Base-by-base conservation (phyloP, 192 early-diverging fungal species). In the Coemansia sp. region DNA sequence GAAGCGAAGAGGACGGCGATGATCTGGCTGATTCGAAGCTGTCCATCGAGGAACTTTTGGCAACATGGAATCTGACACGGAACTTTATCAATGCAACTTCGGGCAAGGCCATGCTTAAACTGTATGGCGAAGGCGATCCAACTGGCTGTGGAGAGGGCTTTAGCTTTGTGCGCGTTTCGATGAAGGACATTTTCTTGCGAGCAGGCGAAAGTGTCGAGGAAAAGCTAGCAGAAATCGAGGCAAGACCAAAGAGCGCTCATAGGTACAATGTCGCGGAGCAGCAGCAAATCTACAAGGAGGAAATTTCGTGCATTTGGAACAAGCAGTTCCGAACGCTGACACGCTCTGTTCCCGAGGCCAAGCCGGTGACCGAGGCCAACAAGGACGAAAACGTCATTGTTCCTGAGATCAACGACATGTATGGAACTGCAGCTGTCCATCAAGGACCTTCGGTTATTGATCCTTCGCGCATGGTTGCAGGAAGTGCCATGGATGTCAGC, bases 151-250 rank as follows among this genome's bases (percentile, higher is more conserved):
- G 94, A 51, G 96, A 98, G 67, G 97, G 94, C 8, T 97, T 99
- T 68, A 98, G 96, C 84, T 99, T 96, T 77, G 93, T 99, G 66
- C 88, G 95, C 30, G 92, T 93, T 22, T 93, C 91, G 14, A 97
- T 97, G 95, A 97, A 96, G 80, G 97, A 97, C 63, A 96, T 96
- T 59, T 96, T 98, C 66, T 83, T 96, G 68, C 83, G 93, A 20
- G 85, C 89, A 11, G 93, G 93, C 20, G 94, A 95, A 72, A 89
- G 88, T 31, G 87, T 89, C 11, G 89, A 92, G 61, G 93, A 94
- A 51, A 89, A 91, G 75, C 74, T 89, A 49, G 92, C 90, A n/a
- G 87, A 92, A 76, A 92, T 93, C 48, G 90, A 92, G 63, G 83
- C 86, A 7, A 68, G 88, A 25, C 92, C 92, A 16, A 93, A 93